Evolutionary conservation across 805 yeast species (phyloP), one percentile per base, ranked within the genome.

Genomic region (Yamadazyma olivae): DNA sequence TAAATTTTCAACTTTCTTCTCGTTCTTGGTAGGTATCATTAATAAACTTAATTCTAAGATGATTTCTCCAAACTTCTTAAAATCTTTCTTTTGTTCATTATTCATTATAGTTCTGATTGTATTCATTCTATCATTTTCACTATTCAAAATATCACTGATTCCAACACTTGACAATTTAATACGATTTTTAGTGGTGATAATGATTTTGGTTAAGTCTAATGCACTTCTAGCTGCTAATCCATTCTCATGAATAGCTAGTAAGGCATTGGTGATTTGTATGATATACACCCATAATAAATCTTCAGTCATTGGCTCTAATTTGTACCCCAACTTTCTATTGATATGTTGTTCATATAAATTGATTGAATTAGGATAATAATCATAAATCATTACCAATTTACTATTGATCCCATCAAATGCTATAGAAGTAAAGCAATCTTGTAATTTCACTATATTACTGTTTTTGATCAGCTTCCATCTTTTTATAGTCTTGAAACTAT

Each of bases 361-460:
- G 37, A 66, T 65, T 1, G 95, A 74, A 41, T 78, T 67, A 17
- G 99, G 97, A 57, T 74, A 85, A 56, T 79, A 93, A 53, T 91
- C 97, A 59, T 88, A 87, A 4, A 85, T 82, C 29, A 89, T 65
- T 27, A 88, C 73, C 38, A 93, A 68, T 1, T 93, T 80, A 10
- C 61, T 51, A 34, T 48, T 49, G 32, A 72, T 70, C 48, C 85
- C 93, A 29, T 87, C 91, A 64, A 93, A 93, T 4, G 88, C 83
- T 38, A 88, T 75, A 5, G 91, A 79, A 1, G 96, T 82, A 57
- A 93, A 91, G 5, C 93, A 88, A 54, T 90, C 96, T 28, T 76
- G 73, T 5, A 88, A 61, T 27, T 74, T 70, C 1, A 84, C 85
- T 16, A 87, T 64, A 48, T 82, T 81, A 2, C 87, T 73, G 33